phyloP scores from a whole-genome alignment of 768 basidiomycete species.

The Tricholoma bakamatsutake region DNA sequence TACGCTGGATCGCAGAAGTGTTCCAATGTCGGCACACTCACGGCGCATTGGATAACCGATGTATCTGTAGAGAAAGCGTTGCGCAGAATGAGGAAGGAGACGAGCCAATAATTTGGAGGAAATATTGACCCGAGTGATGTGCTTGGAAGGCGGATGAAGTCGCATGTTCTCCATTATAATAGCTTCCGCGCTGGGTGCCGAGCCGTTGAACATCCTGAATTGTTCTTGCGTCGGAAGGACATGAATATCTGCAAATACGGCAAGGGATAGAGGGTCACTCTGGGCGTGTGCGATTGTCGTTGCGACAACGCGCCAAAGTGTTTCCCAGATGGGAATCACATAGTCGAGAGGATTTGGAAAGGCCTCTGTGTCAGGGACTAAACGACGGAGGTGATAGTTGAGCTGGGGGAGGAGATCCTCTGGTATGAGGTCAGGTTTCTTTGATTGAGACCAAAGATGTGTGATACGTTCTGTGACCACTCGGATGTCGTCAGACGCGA shows the following conservation, averaged over 20 bases:
- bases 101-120: neutral
- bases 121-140: slow-evolving; percentile 29
- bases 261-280: slow-evolving; percentile 15
- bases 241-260: slow-evolving; percentile 32
- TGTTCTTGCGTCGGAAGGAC: slow-evolving; percentile 20
- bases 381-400: slow-evolving; percentile 29
- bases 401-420: slow-evolving; percentile 26
- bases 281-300: slow-evolving; percentile 32
- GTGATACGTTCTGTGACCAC: slow-evolving; percentile 37
- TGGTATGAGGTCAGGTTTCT: slow-evolving; percentile 26
- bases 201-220: slow-evolving; percentile 19
- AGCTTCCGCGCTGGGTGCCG: slow-evolving; percentile 26
- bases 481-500: slow-evolving; percentile 28
- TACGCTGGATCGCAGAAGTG: slow-evolving; percentile 27
- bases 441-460: slow-evolving; percentile 41
- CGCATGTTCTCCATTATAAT: slow-evolving; percentile 42
- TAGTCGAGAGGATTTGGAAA: slow-evolving; percentile 41
- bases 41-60: slow-evolving; percentile 8
- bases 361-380: slow-evolving; percentile 30
- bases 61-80: neutral
- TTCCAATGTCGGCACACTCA: slow-evolving; percentile 31
- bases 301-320: slow-evolving; percentile 57
- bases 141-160: slow-evolving; percentile 45
- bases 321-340: slow-evolving; percentile 57
- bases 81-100: neutral